Evolutionary conservation across 2,329 filamentous ascomycete genomes (phyloP).

Genomic region (Hymenoscyphus albidus): DNA sequence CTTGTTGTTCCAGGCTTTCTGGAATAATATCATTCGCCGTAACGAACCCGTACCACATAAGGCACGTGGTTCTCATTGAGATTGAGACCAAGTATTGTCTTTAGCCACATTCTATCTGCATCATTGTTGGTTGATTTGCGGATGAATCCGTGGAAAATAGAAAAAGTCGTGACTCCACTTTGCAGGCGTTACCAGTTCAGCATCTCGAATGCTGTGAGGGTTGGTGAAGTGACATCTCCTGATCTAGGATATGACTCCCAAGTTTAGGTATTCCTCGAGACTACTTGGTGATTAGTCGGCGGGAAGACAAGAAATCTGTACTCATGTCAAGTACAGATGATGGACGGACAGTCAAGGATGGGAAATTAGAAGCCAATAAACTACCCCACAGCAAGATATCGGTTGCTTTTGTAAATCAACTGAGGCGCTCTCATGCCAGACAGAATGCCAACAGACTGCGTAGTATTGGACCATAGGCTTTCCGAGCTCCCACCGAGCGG

Average conservation of each 20-base stretch:
- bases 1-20: too few species aligned
- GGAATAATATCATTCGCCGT: too few species aligned
- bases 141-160: slow-evolving; percentile 24
- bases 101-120: slow-evolving; percentile 29
- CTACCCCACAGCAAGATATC: slow-evolving; percentile 28
- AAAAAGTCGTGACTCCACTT: slow-evolving; percentile 23
- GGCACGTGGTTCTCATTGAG: neutral
- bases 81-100: slow-evolving; percentile 15
- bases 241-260: slow-evolving; percentile 23
- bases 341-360: slow-evolving; percentile 25
- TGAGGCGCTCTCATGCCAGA: slow-evolving; percentile 21
- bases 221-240: slow-evolving; percentile 12
- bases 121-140: slow-evolving; percentile 28
- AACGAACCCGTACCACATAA: too few species aligned
- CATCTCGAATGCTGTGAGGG: slow-evolving; percentile 3
- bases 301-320: slow-evolving; percentile 18
- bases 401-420: slow-evolving; percentile 23
- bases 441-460: slow-evolving; percentile 18
- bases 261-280: slow-evolving; percentile 24
- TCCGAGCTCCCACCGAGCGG: slow-evolving; percentile 21
- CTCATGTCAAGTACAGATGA: slow-evolving; percentile 15
- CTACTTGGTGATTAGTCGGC: slow-evolving; percentile 25
- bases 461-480: slow-evolving; percentile 26
- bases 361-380: slow-evolving; percentile 18
- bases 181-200: slow-evolving; percentile 28